These are phyloP conservation scores for Tricholoma sp. DNA, from an alignment of 768 basidiomycete genomes.

Conservation along the genomic window DNA sequence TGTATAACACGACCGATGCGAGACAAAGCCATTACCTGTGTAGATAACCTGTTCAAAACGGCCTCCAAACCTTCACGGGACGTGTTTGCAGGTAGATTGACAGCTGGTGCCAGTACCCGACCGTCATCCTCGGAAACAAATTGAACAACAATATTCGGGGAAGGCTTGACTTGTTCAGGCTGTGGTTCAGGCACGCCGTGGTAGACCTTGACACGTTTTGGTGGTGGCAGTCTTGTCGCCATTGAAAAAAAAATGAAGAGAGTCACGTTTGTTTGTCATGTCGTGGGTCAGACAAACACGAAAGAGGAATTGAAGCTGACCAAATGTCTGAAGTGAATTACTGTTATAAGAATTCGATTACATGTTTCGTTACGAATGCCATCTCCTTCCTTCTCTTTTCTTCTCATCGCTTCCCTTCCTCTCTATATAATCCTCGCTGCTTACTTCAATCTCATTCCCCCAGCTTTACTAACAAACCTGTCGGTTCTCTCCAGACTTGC, in stretches of 20 bases:
- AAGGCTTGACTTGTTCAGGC: conserved; percentile 34
- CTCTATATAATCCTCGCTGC: conserved; percentile 37
- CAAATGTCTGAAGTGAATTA: background rate
- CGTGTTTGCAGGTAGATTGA: conserved; percentile 86
- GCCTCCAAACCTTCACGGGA: conserved; percentile 78
- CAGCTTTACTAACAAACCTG: conserved; percentile 26
- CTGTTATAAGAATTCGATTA: background rate
- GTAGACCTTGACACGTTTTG: conserved; percentile 81
- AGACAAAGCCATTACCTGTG: conserved; percentile 46
- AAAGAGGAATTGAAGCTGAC: conserved; percentile 1
- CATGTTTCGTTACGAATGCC: conserved; percentile 28
- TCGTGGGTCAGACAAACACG: conserved; percentile 10
- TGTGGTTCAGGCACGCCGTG: conserved; percentile 68
- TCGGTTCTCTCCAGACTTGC: conserved; percentile 34
- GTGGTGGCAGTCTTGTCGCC: conserved; percentile 84
- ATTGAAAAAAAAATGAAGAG: too few relatives aligned
- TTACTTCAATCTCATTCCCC: conserved; percentile 28
- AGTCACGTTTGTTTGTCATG: too few relatives aligned
- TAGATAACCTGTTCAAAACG: conserved; percentile 82
- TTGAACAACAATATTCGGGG: conserved; percentile 80
- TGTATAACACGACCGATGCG: conserved; percentile 5
- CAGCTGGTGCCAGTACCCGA: conserved; percentile 72
- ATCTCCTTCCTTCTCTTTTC: conserved; percentile 23
- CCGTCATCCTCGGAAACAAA: conserved; percentile 91
- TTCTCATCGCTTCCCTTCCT: conserved; percentile 35